phyloP scores from a whole-genome alignment of 2,329 filamentous ascomycete species.

The Trichoderma simmonsii region DNA sequence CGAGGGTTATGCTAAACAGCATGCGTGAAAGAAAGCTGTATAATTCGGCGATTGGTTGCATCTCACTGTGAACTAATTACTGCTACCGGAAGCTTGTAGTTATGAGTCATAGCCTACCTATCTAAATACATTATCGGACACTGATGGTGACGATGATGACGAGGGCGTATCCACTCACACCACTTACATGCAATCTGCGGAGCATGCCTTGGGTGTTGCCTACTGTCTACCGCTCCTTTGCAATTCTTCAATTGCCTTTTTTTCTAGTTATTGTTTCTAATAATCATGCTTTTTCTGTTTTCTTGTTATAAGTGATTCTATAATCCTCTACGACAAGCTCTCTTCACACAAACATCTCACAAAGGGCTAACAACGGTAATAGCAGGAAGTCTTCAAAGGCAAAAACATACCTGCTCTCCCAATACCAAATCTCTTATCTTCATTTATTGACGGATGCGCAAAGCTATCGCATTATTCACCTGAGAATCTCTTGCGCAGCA shows the following conservation, averaged over 20 bases:
- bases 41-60: too few relatives aligned
- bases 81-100: not conserved
- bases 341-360: not conserved
- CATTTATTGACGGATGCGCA: too few relatives aligned
- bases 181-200: not conserved
- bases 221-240: not conserved
- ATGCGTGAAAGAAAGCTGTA: too few relatives aligned
- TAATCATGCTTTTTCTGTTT: rapidly evolving
- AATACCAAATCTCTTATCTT: not conserved
- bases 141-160: not conserved
- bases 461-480: not conserved
- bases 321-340: not conserved
- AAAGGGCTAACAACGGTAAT: not conserved
- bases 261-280: not conserved
- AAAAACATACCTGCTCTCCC: not conserved
- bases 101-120: not conserved
- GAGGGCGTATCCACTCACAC: not conserved
- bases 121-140: not conserved
- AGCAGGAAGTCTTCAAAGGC: not conserved
- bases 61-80: not conserved
- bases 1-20: too few relatives aligned
- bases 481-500: not conserved
- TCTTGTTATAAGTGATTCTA: not conserved
- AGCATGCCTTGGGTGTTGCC: not conserved
- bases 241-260: not conserved